Evolutionary conservation across 2,329 filamentous ascomycete genomes (phyloP).

Genomic region (Dactylellina drechsleri): DNA sequence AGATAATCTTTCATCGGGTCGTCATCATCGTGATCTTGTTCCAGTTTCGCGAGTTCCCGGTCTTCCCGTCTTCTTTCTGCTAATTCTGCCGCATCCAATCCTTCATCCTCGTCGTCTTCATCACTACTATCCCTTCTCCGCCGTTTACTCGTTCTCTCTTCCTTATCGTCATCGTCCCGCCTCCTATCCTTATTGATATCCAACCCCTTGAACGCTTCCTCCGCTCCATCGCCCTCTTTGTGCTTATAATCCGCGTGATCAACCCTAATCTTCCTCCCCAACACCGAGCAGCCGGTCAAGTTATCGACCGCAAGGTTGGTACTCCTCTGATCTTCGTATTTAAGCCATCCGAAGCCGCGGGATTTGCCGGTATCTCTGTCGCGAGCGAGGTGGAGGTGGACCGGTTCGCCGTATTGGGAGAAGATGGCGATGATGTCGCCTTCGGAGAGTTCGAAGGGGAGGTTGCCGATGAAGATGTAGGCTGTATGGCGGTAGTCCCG

Average conservation of each 20-base stretch:
- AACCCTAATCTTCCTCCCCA: constrained; percentile 82
- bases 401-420: constrained; percentile 94
- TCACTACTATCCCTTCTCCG: constrained; percentile 61
- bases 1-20: constrained; percentile 96
- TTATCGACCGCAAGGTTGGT: constrained; percentile 97
- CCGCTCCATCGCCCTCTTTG: constrained; percentile 74
- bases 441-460: constrained; percentile 91
- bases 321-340: constrained; percentile 97
- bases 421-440: constrained; percentile 97
- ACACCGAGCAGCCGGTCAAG: constrained; percentile 82
- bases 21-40: constrained; percentile 87
- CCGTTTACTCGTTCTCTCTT: constrained; percentile 60
- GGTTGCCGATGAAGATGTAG: constrained; percentile 93
- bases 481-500: constrained; percentile 94
- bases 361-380: constrained; percentile 98
- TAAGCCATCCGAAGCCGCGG: constrained; percentile 92
- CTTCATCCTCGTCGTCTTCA: constrained; percentile 59
- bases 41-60: constrained; percentile 77
- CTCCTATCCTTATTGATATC: constrained; percentile 70
- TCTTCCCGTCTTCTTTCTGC: constrained; percentile 72
- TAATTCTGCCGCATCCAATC: constrained; percentile 64
- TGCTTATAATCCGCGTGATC: constrained; percentile 94
- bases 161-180: constrained; percentile 61
- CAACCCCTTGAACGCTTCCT: constrained; percentile 65
- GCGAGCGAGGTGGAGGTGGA: constrained; percentile 88